Conservation (phyloP, 2,329 filamentous ascomycete species). For the Lojkania enalia region DNA sequence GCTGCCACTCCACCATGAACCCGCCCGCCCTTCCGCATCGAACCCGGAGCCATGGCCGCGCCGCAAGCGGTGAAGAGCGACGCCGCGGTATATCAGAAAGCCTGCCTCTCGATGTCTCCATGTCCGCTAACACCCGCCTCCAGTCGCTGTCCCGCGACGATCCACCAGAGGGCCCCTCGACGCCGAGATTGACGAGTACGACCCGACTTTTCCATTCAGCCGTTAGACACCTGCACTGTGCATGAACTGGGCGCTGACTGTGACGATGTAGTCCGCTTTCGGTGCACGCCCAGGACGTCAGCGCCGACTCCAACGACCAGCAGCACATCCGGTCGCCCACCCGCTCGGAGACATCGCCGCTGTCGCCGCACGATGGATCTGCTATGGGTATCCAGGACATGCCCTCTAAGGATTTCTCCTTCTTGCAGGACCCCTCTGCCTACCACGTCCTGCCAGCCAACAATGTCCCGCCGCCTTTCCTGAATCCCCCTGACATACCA, state of each 20-base stretch:
- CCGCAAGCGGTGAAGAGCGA: slow-evolving; percentile 36
- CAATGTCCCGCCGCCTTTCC: slow-evolving; percentile 67
- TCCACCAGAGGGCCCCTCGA: slow-evolving; percentile 78
- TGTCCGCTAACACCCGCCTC: slow-evolving; percentile 9
- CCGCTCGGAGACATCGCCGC: slow-evolving; percentile 19
- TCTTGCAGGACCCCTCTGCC: slow-evolving; percentile 76
- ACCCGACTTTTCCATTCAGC: slow-evolving; percentile 19
- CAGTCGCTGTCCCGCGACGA: slow-evolving; percentile 65
- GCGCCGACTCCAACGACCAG: slow-evolving; percentile 10
- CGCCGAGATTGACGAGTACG: slow-evolving; percentile 69
- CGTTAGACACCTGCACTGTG: slow-evolving; percentile 2
- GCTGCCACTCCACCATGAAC: slow-evolving; percentile 12
- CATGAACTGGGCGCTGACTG: slow-evolving; percentile 5
- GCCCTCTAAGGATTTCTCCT: slow-evolving; percentile 73
- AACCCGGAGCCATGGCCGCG: slow-evolving; percentile 33
- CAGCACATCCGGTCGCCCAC: slow-evolving; percentile 28
- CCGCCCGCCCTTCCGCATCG: slow-evolving; percentile 13
- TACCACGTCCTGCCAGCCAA: slow-evolving; percentile 76
- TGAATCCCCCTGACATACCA: slow-evolving; percentile 67
- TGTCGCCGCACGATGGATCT: slow-evolving; percentile 25
- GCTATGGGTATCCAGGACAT: slow-evolving; percentile 33
- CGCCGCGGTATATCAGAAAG: slow-evolving; percentile 24
- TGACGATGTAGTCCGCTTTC: slow-evolving; percentile 27
- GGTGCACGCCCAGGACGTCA: too few species aligned
- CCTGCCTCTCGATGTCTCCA: neutral